Conservation (phyloP, 306 rosid species). For the Gastrolobium villosum region DNA sequence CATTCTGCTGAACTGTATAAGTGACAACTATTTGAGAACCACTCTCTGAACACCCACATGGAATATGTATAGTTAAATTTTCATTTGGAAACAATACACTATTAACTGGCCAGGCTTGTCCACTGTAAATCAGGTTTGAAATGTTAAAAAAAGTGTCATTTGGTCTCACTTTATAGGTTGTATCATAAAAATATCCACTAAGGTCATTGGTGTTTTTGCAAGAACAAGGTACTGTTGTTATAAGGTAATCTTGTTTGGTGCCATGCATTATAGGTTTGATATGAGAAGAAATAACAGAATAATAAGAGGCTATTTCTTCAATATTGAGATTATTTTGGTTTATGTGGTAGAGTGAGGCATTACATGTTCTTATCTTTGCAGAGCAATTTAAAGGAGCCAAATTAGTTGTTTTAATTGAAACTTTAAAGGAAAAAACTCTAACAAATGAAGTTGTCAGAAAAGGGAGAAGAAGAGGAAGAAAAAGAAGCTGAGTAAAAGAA, state of each 20-base stretch:
- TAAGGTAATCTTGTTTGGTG: slow-evolving; percentile 56
- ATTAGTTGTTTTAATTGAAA: background rate
- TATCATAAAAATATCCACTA: slow-evolving; percentile 60
- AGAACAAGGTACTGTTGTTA: slow-evolving; percentile 67
- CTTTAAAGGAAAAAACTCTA: background rate
- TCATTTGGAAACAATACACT: background rate
- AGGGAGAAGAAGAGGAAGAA: slow-evolving; percentile 44
- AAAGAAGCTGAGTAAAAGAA: slow-evolving; percentile 48
- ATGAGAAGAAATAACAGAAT: slow-evolving; percentile 56
- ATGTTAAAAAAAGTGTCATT: slow-evolving; percentile 55
- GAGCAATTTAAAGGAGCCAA: slow-evolving; percentile 61
- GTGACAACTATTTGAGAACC: slow-evolving; percentile 64
- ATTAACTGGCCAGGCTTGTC: slow-evolving; percentile 57
- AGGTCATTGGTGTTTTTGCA: slow-evolving; percentile 49
- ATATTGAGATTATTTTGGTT: slow-evolving; percentile 14
- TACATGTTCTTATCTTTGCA: slow-evolving; percentile 46
- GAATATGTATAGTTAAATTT: slow-evolving; percentile 54
- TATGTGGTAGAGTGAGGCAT: slow-evolving; percentile 62
- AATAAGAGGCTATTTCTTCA: slow-evolving; percentile 52
- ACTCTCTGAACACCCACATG: slow-evolving; percentile 69
- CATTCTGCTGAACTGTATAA: slow-evolving; percentile 66
- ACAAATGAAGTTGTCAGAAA: slow-evolving; percentile 43
- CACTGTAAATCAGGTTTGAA: slow-evolving; percentile 54
- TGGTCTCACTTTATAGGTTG: slow-evolving; percentile 45
- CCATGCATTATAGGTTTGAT: slow-evolving; percentile 44